Base-by-base conservation (phyloP, 192 early-diverging fungal genomes). In the Gigaspora rosea region DNA sequence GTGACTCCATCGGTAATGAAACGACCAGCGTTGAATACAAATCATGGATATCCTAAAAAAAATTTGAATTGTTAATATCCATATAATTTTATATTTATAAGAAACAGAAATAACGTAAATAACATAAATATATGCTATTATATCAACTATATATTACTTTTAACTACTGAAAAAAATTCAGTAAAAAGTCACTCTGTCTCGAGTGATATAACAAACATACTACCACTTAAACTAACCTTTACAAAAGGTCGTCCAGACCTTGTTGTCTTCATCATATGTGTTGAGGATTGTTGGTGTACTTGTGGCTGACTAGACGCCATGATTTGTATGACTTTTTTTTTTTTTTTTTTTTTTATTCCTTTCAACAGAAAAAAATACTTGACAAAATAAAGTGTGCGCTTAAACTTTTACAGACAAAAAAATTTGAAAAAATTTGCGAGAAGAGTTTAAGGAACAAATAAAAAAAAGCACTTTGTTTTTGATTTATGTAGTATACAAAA, bases 231-330 rank as follows among this genome's bases (percentile, higher is more conserved):
- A 35, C 51, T 70, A 81, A 86, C 88, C 88, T 87, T 89, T 12
- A 82, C 80, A 82, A 88, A 89, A 57, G 88, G 85, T 66, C 88
- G 78, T 27, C 88, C 88, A 9, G 84, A 85, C 20, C 82, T 84
- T 16, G 86, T 89, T 11, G 86, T 85, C 64, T 84, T 88, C 86
- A 89, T 86, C 82, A 82, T 85, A 48, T 78, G 66, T 15, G 83
- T 85, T 46, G 82, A 85, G 2, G 84, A 82, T 48, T 85, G 84
- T 8, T 83, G 78, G 8, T 76, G 75, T 51, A 76, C 64, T 36
- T 67, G 62, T 27, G 75, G 3, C 47, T 69, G 67, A 69, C 4
- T 18, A 7, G 47, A 10, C 10, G 59, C 18, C 59, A 61, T 61
- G 27, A 20, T 61, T 61, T 61, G 52, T n/a, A 56, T 41, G 3